These are phyloP conservation scores for Citrullus mucosospermus DNA, from an alignment of 306 rosid species.

Conservation along the genomic window DNA sequence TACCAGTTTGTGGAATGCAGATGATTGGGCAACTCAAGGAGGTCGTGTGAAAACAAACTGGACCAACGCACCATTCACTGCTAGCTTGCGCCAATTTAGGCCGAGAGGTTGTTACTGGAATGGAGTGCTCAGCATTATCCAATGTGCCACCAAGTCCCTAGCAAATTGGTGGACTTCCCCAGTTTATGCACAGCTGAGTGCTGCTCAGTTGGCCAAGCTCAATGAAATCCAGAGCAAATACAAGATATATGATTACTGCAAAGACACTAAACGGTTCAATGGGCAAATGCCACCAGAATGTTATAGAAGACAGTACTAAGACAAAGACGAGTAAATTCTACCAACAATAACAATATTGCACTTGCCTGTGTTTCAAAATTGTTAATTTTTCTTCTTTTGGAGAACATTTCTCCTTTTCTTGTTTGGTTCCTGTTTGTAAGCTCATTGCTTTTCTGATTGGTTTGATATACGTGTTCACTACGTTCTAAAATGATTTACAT, in stretches of 20 bases:
- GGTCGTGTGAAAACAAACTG: conserved; percentile 59
- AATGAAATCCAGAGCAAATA: conserved; percentile 39
- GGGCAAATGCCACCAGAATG: conserved; percentile 46
- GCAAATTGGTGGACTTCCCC: conserved; percentile 67
- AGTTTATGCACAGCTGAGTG: conserved; percentile 23
- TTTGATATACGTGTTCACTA: neutral
- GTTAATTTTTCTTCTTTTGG: neutral
- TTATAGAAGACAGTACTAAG: neutral
- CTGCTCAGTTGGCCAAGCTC: conserved; percentile 29
- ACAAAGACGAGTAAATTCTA: neutral
- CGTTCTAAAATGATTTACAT: neutral
- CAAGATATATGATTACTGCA: conserved; percentile 77
- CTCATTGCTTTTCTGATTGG: neutral
- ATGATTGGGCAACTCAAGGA: conserved; percentile 79
- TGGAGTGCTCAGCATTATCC: conserved; percentile 37
- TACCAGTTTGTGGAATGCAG: conserved; percentile 67
- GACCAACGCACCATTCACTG: conserved; percentile 54
- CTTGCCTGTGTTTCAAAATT: neutral
- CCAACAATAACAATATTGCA: neutral
- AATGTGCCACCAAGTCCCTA: conserved; percentile 33
- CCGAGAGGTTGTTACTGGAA: conserved; percentile 68
- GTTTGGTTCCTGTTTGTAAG: neutral
- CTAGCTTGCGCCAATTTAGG: conserved; percentile 38
- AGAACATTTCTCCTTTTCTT: neutral
- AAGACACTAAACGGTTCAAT: conserved; percentile 44